A percentile compares a stretch with the other conserved stretches of the same genome.
phyloP scores from a whole-genome alignment of 2,329 filamentous ascomycete genomes.

The Alternaria brassicae region DNA sequence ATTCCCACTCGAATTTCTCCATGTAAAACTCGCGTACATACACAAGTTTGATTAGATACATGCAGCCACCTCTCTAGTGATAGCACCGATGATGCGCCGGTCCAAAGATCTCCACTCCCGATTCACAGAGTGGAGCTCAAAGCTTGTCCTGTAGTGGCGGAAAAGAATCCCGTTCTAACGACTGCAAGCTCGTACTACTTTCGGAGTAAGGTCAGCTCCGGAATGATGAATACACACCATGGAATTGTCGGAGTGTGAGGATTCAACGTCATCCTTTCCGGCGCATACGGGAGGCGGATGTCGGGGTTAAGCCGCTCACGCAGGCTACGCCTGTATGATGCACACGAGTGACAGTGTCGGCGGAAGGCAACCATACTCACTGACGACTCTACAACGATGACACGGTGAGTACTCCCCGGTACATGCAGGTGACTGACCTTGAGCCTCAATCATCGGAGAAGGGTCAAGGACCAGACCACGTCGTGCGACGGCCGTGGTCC shows the following conservation, averaged over 20 bases:
- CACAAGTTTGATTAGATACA: neutral
- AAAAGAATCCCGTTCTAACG: neutral
- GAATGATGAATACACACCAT: neutral
- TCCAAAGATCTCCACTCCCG: neutral
- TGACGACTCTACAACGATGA: conserved; percentile 3
- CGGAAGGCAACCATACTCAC: neutral
- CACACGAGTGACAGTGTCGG: neutral
- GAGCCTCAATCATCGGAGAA: conserved; percentile 1
- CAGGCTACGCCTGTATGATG: neutral
- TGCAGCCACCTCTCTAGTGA: neutral
- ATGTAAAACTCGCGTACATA: neutral
- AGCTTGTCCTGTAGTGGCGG: neutral
- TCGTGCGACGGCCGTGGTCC: conserved; percentile 1
- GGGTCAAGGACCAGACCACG: conserved; percentile 2
- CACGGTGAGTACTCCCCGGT: neutral
- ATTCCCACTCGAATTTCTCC: neutral
- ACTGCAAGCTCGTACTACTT: neutral
- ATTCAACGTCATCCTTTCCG: too few species aligned
- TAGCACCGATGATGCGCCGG: neutral
- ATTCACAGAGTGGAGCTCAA: neutral
- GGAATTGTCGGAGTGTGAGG: neutral
- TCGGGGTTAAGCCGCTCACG: neutral
- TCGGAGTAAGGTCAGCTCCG: neutral
- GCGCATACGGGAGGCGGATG: neutral
- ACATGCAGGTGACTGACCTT: conserved; percentile 3